Evolutionary conservation across 2,329 filamentous ascomycete species (phyloP), one percentile per base, ranked within the genome.

Genomic region (Colletotrichum musae): DNA sequence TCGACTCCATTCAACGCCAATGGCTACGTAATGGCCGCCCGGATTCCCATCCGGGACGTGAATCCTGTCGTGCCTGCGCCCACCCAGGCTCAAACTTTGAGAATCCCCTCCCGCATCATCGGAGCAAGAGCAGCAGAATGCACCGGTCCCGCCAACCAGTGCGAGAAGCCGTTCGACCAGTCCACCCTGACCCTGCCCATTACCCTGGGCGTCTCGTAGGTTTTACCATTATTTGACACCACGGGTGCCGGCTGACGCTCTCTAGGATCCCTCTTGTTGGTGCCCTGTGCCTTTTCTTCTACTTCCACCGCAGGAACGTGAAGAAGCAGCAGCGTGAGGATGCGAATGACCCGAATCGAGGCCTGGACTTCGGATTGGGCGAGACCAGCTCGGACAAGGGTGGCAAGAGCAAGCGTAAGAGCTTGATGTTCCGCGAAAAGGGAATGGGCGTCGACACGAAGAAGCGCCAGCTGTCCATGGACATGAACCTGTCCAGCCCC

Each of bases 301-400:
- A 91, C 76, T 87, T 99, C 43, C 95, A 98, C 78, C 89, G 94
- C 60, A 88, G 94, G 78, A 92, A 94, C 75, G 82, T 93, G 47
- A 89, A 88, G 78, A 94, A 90, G 75, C 86, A 94, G 72, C 85
- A 86, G 64, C 83, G 86, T 68, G 96, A 99, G 81, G 96, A 99
- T 81, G 86, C 88, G 18, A 90, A 92, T 71, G 95, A 98, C 80
- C 93, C 94, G 73, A 94, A 97, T 80, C 95, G 92, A 77, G 96
- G 94, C 0, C 87, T 98, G 77, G 96, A 99, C 79, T 99, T 98
- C 77, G 96, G 96, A 43, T 81, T 98, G 77, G 94, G 82, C 45
- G 82, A 92, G 65, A 80, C 83, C 39, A 61, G 77, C 73, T 41
- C 67, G 64, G 26, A 74, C 72, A 60, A 58, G 69, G 16, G 67